phyloP scores from a whole-genome alignment of 2,329 filamentous ascomycete species.

The Beauveria bassiana region DNA sequence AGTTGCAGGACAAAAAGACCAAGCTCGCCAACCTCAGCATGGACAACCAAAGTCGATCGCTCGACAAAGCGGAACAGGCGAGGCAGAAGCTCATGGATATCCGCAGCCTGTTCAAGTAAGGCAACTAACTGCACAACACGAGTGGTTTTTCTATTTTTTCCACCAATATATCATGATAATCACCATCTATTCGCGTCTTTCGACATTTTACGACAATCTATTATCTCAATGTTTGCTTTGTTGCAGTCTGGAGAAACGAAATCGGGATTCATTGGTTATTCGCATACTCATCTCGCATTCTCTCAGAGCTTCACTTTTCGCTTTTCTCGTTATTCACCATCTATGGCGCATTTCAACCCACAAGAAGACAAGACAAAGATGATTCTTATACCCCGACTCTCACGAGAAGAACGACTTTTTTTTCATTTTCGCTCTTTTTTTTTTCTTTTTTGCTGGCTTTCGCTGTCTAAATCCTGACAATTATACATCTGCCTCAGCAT shows the following conservation, averaged over 20 bases:
- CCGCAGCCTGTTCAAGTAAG: conserved; percentile 49
- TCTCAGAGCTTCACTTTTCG: conserved; percentile 19
- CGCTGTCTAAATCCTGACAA: background rate
- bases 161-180: background rate
- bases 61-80: conserved; percentile 46
- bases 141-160: background rate
- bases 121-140: background rate
- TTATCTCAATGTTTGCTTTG: background rate
- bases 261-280: background rate
- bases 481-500: conserved; percentile 5
- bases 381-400: conserved; percentile 9
- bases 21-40: conserved; percentile 81
- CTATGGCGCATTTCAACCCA: background rate
- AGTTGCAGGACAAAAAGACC: conserved; percentile 87
- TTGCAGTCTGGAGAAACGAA: background rate
- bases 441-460: background rate
- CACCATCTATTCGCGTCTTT: background rate
- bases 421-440: background rate
- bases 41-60: conserved; percentile 50
- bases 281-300: background rate
- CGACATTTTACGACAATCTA: background rate
- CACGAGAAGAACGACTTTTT: conserved; percentile 1
- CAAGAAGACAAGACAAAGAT: background rate
- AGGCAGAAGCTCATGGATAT: conserved; percentile 55
- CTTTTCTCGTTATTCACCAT: conserved; percentile 16